Base-by-base conservation (phyloP, 176 grass and related monocot genomes). In the Carex pumila region DNA sequence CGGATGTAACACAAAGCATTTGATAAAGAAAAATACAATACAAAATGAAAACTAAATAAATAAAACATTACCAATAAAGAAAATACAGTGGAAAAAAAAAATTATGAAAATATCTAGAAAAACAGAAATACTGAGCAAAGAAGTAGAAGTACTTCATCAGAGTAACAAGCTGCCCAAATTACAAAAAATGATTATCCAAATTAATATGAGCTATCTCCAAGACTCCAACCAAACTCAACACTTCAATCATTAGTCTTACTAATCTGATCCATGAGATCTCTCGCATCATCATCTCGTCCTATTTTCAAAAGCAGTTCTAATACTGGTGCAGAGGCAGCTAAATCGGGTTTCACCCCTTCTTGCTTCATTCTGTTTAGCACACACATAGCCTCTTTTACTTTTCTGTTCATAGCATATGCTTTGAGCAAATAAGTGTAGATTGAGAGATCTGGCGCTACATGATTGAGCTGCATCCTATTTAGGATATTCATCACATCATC, bases 311-410 rank as follows among this genome's bases (percentile, higher is more conserved):
- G n/a, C 3, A 73, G 4, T 73, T 50, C 70, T 18, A 49, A 18
- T 21, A 73, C 13, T n/a, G 9, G 43, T 12, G 70, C 41, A 13
- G 41, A 73, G 47, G 39, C 43, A 73, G 22, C 47, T 75, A 75
- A 14, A 53, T 75, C 47, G 3, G 71, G 71, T 53, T 75, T 75
- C 3, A 75, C 0, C 45, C 71, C 47, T 75, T 30, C 71, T 53
- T 30, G 71, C 71, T 53, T 75, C 71, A 75, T 75, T 75, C 71
- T 75, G 4, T 54, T 29, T 11, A 54, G 84, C 37, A 70, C 67
- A 29, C 83, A 94, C 84, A 82, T 82, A 73, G 83, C 57, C 64
- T 41, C 83, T 11, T 57, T 32, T 52, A 80, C 18, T 22, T 55
- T 4, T 6, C n/a, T 52, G 5, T 29, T 66, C 55, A 63, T 50